These are phyloP conservation scores for Rhazya stricta DNA, from an alignment of 257 asterid genomes.

Conservation along the genomic window DNA sequence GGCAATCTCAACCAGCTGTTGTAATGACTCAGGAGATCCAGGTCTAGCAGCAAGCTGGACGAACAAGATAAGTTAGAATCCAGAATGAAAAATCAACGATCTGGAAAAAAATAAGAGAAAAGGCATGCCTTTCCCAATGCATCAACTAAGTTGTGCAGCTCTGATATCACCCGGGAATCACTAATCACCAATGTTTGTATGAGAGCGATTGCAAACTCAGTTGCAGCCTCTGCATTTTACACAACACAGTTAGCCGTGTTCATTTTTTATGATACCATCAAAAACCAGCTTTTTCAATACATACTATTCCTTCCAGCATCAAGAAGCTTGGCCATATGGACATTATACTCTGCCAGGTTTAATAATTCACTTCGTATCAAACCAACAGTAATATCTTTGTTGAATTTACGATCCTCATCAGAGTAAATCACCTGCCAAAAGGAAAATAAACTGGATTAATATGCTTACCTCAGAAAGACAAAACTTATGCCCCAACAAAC, in stretches of 20 bases:
- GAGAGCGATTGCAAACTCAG: constrained; percentile 82
- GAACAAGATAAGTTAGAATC: constrained; percentile 25
- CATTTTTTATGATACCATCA: constrained; percentile 10
- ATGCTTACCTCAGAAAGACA: background rate
- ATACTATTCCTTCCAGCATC: constrained; percentile 94
- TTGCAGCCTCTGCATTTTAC: constrained; percentile 75
- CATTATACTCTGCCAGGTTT: constrained; percentile 88
- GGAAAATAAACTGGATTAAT: background rate
- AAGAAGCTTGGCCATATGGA: constrained; percentile 92
- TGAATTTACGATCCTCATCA: constrained; percentile 87
- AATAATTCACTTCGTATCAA: constrained; percentile 75
- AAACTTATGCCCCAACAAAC: background rate
- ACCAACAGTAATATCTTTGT: constrained; percentile 77
- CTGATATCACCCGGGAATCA: constrained; percentile 71
- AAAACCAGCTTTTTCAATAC: constrained; percentile 27
- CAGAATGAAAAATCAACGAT: background rate
- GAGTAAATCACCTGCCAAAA: constrained; percentile 78
- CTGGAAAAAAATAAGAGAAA: constrained; percentile 14
- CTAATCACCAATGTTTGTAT: constrained; percentile 58
- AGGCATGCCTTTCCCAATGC: constrained; percentile 72
- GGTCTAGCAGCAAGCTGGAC: constrained; percentile 94
- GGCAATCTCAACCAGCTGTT: constrained; percentile 86
- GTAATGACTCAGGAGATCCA: constrained; percentile 92
- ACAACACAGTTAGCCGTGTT: constrained; percentile 20
- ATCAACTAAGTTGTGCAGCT: constrained; percentile 88